Base-by-base conservation (phyloP, 352 stramenopile species). In the Globisporangium cederbergense region DNA sequence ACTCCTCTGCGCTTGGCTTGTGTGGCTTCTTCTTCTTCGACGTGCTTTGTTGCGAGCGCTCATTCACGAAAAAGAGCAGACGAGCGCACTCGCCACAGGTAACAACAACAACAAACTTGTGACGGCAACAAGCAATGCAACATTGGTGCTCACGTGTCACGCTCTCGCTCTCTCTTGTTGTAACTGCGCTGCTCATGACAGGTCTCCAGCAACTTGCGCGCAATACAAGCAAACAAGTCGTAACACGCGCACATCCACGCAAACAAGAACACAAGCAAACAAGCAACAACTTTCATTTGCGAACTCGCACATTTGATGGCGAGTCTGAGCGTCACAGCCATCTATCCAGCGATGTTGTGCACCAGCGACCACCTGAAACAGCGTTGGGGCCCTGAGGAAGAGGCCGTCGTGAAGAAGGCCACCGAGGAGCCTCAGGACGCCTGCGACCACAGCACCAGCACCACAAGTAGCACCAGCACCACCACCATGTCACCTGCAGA, bases 11-110 rank as follows among this genome's bases (percentile, higher is more conserved):
- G 38, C 22, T 11, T 58, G 43, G 25, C 43, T 36, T 32, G 11
- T 2, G 2, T 51, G 38, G 10, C 2, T 11, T 16, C 38, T 28
- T 16, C 30, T 38, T 32, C 30, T 42, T 30, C 38, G 36, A 20
- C 34, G 5, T 45, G n/a, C 2, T n/a, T 43, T 6, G 22, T 50
- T 56, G 50, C 50, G 25, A 56, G 50, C 16, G 56, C 40, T 61
- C 57, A 62, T 52, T 62, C 57, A 46, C 47, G 32, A 62, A 53
- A 20, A 62, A 62, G 57, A 62, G 57, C 57, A 62, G 57, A 62
- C 57, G 57, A 62, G 57, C 57, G 57, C 57, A 62, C 57, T 1
- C 4, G 25, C 40, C 28, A 10, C 30, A 51, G 32, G n/a, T 42
- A 54, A 52, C 54, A 61, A 22, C 50, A 57, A 43, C 52, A 58